A percentile compares a stretch with the other conserved stretches of the same genome.
phyloP scores from a whole-genome alignment of 2,329 filamentous ascomycete species.

The Talaromyces pinophilus region DNA sequence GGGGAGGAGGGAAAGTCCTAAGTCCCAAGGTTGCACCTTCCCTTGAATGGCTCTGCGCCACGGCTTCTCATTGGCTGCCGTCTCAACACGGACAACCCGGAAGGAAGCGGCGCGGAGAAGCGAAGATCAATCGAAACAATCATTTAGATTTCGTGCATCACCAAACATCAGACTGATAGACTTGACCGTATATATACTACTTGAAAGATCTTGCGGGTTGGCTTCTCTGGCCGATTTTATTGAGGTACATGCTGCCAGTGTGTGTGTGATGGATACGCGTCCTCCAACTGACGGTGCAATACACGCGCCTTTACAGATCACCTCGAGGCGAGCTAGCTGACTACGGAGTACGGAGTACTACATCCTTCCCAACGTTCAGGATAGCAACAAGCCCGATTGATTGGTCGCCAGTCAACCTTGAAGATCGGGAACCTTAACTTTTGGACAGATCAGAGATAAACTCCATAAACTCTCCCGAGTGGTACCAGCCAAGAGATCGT shows the following conservation, averaged over 20 bases:
- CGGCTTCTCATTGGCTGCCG: conserved; percentile 5
- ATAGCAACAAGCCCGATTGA: neutral
- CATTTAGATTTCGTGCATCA: neutral
- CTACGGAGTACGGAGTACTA: neutral
- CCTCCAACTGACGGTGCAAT: neutral
- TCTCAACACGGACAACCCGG: neutral
- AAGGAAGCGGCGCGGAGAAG: conserved; percentile 8
- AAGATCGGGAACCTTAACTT: conserved; percentile 7
- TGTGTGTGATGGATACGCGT: conserved; percentile 1
- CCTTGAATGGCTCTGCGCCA: conserved; percentile 12
- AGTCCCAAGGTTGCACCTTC: conserved; percentile 4
- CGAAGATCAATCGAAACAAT: conserved; percentile 6
- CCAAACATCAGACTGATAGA: neutral
- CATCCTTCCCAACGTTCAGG: neutral
- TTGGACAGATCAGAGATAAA: neutral
- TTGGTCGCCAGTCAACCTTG: neutral
- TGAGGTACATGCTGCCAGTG: neutral
- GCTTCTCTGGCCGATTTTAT: neutral
- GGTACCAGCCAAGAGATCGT: neutral
- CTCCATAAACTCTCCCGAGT: conserved; percentile 4
- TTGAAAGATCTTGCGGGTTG: neutral
- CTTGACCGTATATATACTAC: neutral
- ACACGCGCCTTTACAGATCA: neutral
- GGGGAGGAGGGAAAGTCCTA: neutral
- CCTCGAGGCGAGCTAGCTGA: neutral